A percentile compares a stretch with the other conserved stretches of the same genome.
phyloP scores from a whole-genome alignment of 345 rosid species.

The Ceriops decandra region DNA sequence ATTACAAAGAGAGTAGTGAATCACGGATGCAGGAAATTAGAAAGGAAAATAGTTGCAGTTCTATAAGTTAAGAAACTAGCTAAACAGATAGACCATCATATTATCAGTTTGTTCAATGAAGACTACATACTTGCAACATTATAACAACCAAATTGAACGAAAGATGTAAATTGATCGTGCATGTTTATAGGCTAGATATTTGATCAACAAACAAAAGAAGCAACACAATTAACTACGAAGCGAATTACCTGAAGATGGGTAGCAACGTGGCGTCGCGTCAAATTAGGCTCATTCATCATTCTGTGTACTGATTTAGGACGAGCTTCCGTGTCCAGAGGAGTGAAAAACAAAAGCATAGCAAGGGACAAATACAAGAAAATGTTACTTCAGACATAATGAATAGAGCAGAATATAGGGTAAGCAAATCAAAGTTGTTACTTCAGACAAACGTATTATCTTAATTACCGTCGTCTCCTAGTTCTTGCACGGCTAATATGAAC shows the following conservation, averaged over 20 bases:
- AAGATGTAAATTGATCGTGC: too few relatives aligned
- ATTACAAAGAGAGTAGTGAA: too few relatives aligned
- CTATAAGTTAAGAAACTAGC: too few relatives aligned
- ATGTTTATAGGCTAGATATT: background rate
- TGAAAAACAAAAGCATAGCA: too few relatives aligned
- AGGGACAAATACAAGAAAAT: background rate
- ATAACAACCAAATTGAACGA: too few relatives aligned
- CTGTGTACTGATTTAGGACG: constrained; percentile 36
- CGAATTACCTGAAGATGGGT: constrained; percentile 58
- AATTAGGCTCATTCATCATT: constrained; percentile 41
- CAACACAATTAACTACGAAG: background rate
- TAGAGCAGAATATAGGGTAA: background rate
- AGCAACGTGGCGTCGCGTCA: constrained; percentile 43
- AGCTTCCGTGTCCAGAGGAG: constrained; percentile 25
- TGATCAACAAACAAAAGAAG: background rate
- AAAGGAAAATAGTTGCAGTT: too few relatives aligned
- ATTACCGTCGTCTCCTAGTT: constrained; percentile 26
- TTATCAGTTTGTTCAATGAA: too few relatives aligned
- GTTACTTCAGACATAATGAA: background rate
- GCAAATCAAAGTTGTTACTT: background rate
- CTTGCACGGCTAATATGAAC: constrained; percentile 35
- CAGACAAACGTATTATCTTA: background rate
- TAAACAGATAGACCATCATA: too few relatives aligned
- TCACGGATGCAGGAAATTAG: background rate
- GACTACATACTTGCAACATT: too few relatives aligned